phyloP scores from a whole-genome alignment of 78 protist species.

The Neovahlkampfia damariscottae region DNA sequence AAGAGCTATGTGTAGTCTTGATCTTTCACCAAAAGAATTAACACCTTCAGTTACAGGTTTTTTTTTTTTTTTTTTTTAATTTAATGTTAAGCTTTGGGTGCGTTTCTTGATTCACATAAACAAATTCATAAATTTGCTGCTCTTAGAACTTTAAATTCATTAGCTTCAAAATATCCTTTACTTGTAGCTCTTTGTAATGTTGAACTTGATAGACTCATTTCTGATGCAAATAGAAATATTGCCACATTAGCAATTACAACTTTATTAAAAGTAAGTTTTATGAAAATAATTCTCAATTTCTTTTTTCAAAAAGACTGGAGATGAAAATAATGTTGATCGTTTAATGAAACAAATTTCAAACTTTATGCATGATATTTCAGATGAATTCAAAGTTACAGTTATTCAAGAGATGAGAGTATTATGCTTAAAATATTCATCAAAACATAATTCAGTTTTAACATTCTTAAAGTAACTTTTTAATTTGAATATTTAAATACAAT shows the following conservation, averaged over 20 bases:
- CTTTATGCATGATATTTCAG: conserved; percentile 83
- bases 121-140: conserved; percentile 88
- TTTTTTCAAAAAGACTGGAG: conserved; percentile 75
- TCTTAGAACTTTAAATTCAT: conserved; percentile 73
- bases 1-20: conserved; percentile 74
- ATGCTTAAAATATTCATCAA: conserved; percentile 21
- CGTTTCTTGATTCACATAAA: conserved; percentile 66
- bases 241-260: conserved; percentile 97
- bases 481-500: too few species aligned
- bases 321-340: conserved; percentile 79
- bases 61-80: conserved; percentile 81
- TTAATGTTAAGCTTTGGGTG: too few species aligned
- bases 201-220: conserved; percentile 85
- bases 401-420: conserved; percentile 80
- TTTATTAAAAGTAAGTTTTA: too few species aligned
- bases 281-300: conserved; percentile 27
- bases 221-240: conserved; percentile 84
- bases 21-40: conserved; percentile 56
- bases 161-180: conserved; percentile 38
- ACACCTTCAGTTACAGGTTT: conserved; percentile 73
- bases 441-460: conserved; percentile 27
- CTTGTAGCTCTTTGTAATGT: conserved; percentile 71
- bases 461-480: conserved; percentile 51
- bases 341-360: conserved; percentile 83
- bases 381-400: conserved; percentile 85